phyloP scores from a whole-genome alignment of 345 rosid species.

The Gossypium arboreum region DNA sequence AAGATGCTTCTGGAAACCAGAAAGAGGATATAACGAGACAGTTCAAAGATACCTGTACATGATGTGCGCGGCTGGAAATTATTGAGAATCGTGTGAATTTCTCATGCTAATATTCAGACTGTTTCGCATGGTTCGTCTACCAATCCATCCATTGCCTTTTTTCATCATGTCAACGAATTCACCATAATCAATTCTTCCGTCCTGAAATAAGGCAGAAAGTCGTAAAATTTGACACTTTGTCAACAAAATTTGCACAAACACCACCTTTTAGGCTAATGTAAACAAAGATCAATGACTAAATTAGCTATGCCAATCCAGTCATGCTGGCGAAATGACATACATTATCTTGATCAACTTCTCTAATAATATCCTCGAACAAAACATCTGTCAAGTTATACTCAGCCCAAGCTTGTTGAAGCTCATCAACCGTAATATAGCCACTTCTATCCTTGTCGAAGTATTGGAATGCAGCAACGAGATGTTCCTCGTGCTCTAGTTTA shows the following conservation, averaged over 20 bases:
- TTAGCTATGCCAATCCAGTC: not conserved
- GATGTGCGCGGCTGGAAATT: constrained; percentile 17
- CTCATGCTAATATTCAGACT: constrained; percentile 91
- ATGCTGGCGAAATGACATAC: constrained; percentile 43
- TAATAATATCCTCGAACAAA: constrained; percentile 83
- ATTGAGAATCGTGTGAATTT: constrained; percentile 52
- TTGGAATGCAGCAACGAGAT: constrained; percentile 88
- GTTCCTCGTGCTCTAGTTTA: constrained; percentile 93
- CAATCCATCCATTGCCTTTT: constrained; percentile 88
- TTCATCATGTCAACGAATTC: constrained; percentile 99
- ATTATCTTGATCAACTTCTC: constrained; percentile 96
- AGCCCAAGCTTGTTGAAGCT: constrained; percentile 91
- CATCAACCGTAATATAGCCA: constrained; percentile 96
- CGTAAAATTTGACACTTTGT: not conserved
- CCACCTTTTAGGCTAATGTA: not conserved
- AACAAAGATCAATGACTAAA: constrained; percentile 14
- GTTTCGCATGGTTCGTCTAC: constrained; percentile 97
- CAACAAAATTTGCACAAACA: not conserved
- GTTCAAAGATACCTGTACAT: constrained; percentile 28
- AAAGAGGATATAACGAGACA: not conserved
- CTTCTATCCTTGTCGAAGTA: constrained; percentile 96
- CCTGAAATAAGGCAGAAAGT: constrained; percentile 41
- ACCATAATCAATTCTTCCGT: constrained; percentile 90
- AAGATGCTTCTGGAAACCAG: too few species aligned
- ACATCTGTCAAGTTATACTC: constrained; percentile 92